Evolutionary conservation across 441 rosid species (phyloP).

Genomic region (Syzygium syzygioides): DNA sequence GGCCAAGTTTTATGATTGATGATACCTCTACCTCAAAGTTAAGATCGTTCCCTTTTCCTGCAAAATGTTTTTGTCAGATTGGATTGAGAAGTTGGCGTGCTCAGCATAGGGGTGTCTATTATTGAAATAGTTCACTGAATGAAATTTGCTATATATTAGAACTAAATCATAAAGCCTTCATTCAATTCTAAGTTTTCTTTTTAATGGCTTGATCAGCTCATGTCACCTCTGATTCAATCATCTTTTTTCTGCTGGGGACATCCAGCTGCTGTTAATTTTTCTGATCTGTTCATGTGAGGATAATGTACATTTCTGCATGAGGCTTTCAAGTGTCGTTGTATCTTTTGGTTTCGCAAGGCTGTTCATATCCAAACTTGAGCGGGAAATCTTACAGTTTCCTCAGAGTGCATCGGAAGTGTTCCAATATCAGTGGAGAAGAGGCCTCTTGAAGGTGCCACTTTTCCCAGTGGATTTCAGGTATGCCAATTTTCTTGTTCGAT

Average conservation of each 20-base stretch:
- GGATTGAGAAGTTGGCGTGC: not conserved
- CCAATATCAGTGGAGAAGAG: conserved; percentile 33
- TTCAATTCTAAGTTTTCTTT: not conserved
- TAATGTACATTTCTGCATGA: not conserved
- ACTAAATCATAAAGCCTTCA: not conserved
- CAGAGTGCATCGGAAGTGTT: conserved; percentile 18
- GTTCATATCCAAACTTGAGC: not conserved
- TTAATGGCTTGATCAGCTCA: not conserved
- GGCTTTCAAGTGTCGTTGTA: not conserved
- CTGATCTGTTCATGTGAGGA: not conserved
- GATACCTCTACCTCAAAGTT: not conserved
- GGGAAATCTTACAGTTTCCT: conserved; percentile 18
- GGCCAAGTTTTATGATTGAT: not conserved
- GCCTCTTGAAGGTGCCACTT: conserved; percentile 27
- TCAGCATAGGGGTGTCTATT: not conserved
- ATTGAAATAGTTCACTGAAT: not conserved
- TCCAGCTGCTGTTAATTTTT: not conserved
- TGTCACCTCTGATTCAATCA: not conserved
- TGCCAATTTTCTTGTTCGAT: not conserved
- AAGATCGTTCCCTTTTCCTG: not conserved
- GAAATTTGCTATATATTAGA: not conserved
- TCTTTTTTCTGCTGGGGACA: not conserved
- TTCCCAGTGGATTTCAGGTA: conserved; percentile 87
- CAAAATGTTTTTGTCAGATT: not conserved
- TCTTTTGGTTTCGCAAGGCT: not conserved